phyloP scores from a whole-genome alignment of 805 yeast genomes.

The Candida ulmi region DNA sequence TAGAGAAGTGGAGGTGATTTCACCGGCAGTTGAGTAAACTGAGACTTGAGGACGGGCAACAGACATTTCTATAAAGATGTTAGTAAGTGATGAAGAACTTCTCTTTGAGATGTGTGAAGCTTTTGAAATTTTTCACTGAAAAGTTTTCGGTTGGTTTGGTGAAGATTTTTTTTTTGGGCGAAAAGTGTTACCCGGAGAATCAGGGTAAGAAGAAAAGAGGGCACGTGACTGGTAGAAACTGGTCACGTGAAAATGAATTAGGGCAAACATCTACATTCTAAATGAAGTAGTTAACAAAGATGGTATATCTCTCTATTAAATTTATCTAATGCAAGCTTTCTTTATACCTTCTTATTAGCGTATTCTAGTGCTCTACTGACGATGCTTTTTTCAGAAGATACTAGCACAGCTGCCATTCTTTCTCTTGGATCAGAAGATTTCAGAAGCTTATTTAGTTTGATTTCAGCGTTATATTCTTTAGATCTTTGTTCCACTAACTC shows the following conservation, averaged over 20 bases:
- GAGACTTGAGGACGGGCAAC: conserved; percentile 93
- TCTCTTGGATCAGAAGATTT: conserved; percentile 15
- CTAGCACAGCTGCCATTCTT: conserved; percentile 12
- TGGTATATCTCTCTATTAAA: too few species aligned
- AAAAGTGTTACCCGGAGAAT: not conserved
- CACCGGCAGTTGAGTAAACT: conserved; percentile 85
- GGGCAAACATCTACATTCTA: too few species aligned
- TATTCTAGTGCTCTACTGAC: conserved; percentile 9
- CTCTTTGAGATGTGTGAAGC: conserved; percentile 8
- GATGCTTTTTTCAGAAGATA: conserved; percentile 13
- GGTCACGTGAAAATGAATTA: not conserved
- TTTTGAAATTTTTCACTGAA: conserved; percentile 2
- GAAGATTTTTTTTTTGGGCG: not conserved
- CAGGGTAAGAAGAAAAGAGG: not conserved
- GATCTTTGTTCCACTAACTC: conserved; percentile 15
- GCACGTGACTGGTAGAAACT: too few species aligned
- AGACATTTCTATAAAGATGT: conserved; percentile 33
- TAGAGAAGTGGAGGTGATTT: conserved; percentile 74
- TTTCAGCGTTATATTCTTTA: conserved; percentile 8
- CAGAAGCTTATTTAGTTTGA: conserved; percentile 6
- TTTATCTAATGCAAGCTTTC: too few species aligned
- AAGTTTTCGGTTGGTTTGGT: too few species aligned
- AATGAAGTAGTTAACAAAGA: too few species aligned
- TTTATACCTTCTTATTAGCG: conserved; percentile 5
- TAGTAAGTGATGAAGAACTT: conserved; percentile 9